Evolutionary conservation across 2,329 filamentous ascomycete genomes (phyloP).

Genomic region (Shiraia bambusicola): DNA sequence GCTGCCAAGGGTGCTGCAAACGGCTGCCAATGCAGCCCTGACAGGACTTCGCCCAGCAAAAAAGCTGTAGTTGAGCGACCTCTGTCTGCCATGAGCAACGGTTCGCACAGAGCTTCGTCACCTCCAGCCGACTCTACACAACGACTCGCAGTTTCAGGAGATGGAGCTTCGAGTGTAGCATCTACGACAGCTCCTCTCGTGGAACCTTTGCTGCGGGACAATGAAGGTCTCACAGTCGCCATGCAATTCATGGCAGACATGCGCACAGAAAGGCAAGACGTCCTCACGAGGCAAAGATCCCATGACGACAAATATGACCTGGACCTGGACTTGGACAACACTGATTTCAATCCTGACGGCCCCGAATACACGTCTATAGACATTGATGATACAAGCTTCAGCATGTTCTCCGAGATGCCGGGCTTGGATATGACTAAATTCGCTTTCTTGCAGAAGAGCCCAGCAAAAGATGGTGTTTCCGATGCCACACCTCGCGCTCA

Average conservation of each 20-base stretch:
- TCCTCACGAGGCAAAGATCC: constrained; percentile 23
- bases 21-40: too few relatives aligned
- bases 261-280: constrained; percentile 23
- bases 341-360: constrained; percentile 38
- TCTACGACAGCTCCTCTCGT: constrained; percentile 22
- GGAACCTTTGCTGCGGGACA: constrained; percentile 37
- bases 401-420: constrained; percentile 84
- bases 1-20: too few relatives aligned
- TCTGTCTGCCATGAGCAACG: constrained; percentile 28
- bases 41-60: too few relatives aligned
- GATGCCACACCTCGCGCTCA: constrained; percentile 40
- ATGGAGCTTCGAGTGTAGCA: constrained; percentile 11
- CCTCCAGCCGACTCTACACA: constrained; percentile 24
- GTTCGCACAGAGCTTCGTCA: constrained; percentile 30
- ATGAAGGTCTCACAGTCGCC: constrained; percentile 43
- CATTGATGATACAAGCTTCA: constrained; percentile 73
- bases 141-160: constrained; percentile 14
- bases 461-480: constrained; percentile 42
- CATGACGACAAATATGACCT: constrained; percentile 22
- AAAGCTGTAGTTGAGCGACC: constrained; percentile 22
- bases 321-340: constrained; percentile 29
- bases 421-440: constrained; percentile 76
- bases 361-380: constrained; percentile 38
- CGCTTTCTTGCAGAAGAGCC: constrained; percentile 66
- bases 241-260: constrained; percentile 39